Evolutionary conservation across 345 rosid species (phyloP), one percentile per base, ranked within the genome.

Genomic region (Trapa incisa): DNA sequence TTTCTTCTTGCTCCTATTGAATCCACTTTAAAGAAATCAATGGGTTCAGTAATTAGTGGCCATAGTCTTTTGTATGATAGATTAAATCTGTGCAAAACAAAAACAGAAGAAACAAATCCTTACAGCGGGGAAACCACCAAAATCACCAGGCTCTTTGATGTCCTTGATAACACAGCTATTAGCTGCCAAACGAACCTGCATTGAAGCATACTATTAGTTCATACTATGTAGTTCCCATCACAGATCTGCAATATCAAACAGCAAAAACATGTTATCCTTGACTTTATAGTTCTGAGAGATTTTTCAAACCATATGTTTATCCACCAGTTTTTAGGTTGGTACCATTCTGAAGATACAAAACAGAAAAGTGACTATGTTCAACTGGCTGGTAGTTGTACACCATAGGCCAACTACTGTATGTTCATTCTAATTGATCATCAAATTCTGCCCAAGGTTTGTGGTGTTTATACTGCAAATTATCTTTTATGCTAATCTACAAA

Each of bases 121-220:
- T 82, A 90, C 95, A 66, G 95, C 92, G 70, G 95, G 95, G 73
- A 90, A 91, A 76, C 97, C 95, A 47, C 92, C 97, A 67, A 80
- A 91, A 73, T 88, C 97, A 22, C 96, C 97, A 42, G 92, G 83
- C 73, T 82, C 84, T 1, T n/a, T 80, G 53, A 91, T 91, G 81
- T 86, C 85, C 81, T 82, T 91, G 65, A 78, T 84, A 56, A 88
- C 97, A 71, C 83, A 80, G 77, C 89, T 85, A 76, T 84, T 91
- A 61, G 86, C 91, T 74, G 92, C 92, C 47, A 88, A 84, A 42
- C 88, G 89, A 58, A 84, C 96, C 92, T 90, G 79, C 68, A 74
- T 32, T 11, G 58, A 47, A 61, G 42, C 58, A 69, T 16, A 57
- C 37, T 54, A 39, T 37, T 56, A 22, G 39, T 68, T 2, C n/a